Evolutionary conservation across 345 rosid genomes (phyloP), one percentile per base, ranked within the genome.

Genomic region (Nephelium lappaceum): DNA sequence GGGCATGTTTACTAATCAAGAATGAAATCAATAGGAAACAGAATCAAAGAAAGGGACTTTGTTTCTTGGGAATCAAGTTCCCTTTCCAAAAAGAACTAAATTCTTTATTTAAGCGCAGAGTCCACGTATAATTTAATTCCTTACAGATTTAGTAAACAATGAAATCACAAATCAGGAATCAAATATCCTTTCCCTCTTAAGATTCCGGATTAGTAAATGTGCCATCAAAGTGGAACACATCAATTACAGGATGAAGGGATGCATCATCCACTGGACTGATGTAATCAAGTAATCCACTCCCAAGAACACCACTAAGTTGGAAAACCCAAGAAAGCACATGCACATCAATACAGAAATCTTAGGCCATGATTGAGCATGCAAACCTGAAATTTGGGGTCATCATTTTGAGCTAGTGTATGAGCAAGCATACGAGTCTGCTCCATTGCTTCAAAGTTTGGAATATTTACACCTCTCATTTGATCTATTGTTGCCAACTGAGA

Each of bases 381-480:
- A 77, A 97, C 99, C 98, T 97, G 99, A 89, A 94, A 94, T 83
- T 97, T 97, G 5, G 99, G 99, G 76, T 94, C 94, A 78, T 85
- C 82, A 74, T 94, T 94, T 85, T 91, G 98, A 73, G 98, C 90
- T 79, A 97, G 84, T 43, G 98, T 97, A 81, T 91, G 92, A 5
- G 98, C 98, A 78, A 97, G 99, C 93, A 90, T 87, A 42, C 93
- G 98, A 78, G 93, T 94, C 86, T 97, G 99, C 93, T 97, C 98
- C 94, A 91, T 93, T 73, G 98, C 95, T 74, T 96, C 95, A 72
- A 89, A 79, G 84, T 81, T 90, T 77, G 91, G 82, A 64, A 88
- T 79, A 61, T 87, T 85, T 77, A 83, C 87, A 69, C 93, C 91
- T 84, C 95, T 83, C 91, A 89, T 87, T 84, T 84, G 93, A 83